Base-by-base conservation (phyloP, 2,329 filamentous ascomycete species). In the Alternaria postmessia region DNA sequence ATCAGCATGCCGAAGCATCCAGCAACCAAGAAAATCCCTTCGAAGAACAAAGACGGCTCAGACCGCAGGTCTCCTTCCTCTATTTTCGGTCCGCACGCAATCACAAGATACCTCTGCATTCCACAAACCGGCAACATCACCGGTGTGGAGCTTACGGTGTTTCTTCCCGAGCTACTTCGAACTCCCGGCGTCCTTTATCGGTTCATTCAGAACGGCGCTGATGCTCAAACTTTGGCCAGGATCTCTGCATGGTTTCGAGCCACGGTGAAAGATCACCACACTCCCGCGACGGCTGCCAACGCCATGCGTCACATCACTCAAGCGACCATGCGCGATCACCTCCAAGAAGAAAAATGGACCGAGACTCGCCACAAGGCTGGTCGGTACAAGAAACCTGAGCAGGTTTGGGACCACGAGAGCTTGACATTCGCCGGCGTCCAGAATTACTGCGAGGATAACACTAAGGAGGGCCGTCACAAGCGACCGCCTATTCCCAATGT, bases 51-150 rank as follows among this genome's bases (percentile, higher is more conserved):
- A 14, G 46, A 48, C 46, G 46, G 46, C 46, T 48, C 46, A 3
- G 14, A 34, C 1, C 46, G 34, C 20, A 34, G 5, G 28, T 48
- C 46, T 12, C 46, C 46, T 24, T 36, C 46, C 18, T 32, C 30
- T 4, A 22, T 48, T 30, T 48, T 48, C 12, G 46, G 46, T 36
- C 28, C 18, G 24, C 20, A 48, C 8, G 28, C 46, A 34, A 30
- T 48, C 12, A 48, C 46, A 20, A 2, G 46, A 22, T 48, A 44
- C 34, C 46, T 57, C 26, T 6, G 9, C 18, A 57, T 64, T 39
- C 57, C 58, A 1, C 30, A 43, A 26, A 38, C 42, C 28, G 58
- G 46, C 12, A 58, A 57, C 14, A 52, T 66, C 8, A 66, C 63
- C 18, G 51, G 49, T 8, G 51, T 36, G 24, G 58, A 64, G 48